These are phyloP conservation scores for Fonsecaea pugnacius DNA, from an alignment of 2,329 filamentous ascomycete species.

Conservation along the genomic window DNA sequence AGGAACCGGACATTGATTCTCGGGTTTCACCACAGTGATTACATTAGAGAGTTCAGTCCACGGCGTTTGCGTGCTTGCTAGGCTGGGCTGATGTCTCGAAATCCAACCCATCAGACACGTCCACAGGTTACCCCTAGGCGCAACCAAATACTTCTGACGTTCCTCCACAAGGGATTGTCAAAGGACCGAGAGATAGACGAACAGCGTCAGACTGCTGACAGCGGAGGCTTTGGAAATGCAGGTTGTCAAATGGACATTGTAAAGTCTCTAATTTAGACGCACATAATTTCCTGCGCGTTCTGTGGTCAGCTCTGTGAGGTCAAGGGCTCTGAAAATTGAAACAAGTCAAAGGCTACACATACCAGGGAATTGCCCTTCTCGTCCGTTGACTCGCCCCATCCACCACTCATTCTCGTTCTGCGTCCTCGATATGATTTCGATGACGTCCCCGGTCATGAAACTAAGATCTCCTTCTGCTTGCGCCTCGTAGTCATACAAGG, in stretches of 20 bases:
- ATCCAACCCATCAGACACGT: neutral
- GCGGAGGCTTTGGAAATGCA: neutral
- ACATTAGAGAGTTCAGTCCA: neutral
- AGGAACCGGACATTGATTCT: neutral
- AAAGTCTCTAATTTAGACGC: constrained; percentile 43
- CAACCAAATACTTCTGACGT: neutral
- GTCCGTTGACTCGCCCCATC: constrained; percentile 78
- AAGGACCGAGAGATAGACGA: neutral
- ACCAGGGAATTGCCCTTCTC: constrained; percentile 94
- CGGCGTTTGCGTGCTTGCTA: neutral
- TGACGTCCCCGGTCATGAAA: constrained; percentile 84
- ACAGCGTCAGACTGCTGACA: neutral
- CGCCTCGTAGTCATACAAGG: constrained; percentile 93
- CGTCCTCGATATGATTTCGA: constrained; percentile 84
- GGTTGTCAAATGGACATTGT: neutral
- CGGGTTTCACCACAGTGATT: neutral
- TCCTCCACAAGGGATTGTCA: neutral
- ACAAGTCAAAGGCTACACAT: constrained; percentile 43
- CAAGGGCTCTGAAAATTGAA: neutral
- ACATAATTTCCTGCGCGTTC: constrained; percentile 46
- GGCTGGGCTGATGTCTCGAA: neutral
- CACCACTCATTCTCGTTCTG: constrained; percentile 97
- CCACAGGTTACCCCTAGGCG: neutral
- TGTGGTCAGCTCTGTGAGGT: neutral
- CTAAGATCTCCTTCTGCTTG: constrained; percentile 93